phyloP scores from a whole-genome alignment of 2,329 filamentous ascomycete genomes.

The Claviceps digitariae region DNA sequence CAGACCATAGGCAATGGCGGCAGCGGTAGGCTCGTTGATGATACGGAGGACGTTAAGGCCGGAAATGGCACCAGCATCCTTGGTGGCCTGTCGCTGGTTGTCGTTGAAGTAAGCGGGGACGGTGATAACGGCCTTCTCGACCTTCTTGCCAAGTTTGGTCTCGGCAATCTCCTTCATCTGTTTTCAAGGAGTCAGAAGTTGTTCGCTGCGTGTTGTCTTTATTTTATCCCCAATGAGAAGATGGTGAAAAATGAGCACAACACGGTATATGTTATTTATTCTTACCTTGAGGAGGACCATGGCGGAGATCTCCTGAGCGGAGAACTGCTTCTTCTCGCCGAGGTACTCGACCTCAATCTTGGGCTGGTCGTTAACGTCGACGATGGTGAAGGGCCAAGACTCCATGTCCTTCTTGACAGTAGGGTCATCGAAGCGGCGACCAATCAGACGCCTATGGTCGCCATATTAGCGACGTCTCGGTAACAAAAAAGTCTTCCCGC shows the following conservation, averaged over 20 bases:
- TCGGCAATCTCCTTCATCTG: slow-evolving; percentile 99
- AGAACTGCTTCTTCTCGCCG: slow-evolving; percentile 89
- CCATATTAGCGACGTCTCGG: neutral
- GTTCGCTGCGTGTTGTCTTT: neutral
- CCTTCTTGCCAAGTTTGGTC: slow-evolving; percentile 95
- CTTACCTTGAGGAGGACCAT: slow-evolving; percentile 95
- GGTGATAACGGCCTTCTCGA: slow-evolving; percentile 97
- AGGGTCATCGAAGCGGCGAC: slow-evolving; percentile 86
- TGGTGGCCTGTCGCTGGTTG: slow-evolving; percentile 98
- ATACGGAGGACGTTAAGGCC: slow-evolving; percentile 98
- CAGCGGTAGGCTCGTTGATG: slow-evolving; percentile 99
- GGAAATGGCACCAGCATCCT: slow-evolving; percentile 95
- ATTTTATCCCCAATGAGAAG: neutral
- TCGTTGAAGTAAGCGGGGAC: slow-evolving; percentile 99
- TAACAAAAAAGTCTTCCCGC: neutral
- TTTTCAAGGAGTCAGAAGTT: slow-evolving; percentile 12
- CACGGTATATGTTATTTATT: neutral
- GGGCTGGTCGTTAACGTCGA: slow-evolving; percentile 78
- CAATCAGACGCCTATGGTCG: slow-evolving; percentile 76
- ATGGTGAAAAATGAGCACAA: neutral
- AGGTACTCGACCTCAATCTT: slow-evolving; percentile 94
- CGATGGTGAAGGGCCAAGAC: slow-evolving; percentile 98
- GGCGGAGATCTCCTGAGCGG: slow-evolving; percentile 95
- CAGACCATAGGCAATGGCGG: slow-evolving; percentile 96
- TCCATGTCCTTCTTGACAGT: slow-evolving; percentile 98